Percentiles rank a stretch among this genome's conserved stretches.
These are phyloP conservation scores for Russula virescens DNA, from an alignment of 768 basidiomycete species.

Conservation along the genomic window DNA sequence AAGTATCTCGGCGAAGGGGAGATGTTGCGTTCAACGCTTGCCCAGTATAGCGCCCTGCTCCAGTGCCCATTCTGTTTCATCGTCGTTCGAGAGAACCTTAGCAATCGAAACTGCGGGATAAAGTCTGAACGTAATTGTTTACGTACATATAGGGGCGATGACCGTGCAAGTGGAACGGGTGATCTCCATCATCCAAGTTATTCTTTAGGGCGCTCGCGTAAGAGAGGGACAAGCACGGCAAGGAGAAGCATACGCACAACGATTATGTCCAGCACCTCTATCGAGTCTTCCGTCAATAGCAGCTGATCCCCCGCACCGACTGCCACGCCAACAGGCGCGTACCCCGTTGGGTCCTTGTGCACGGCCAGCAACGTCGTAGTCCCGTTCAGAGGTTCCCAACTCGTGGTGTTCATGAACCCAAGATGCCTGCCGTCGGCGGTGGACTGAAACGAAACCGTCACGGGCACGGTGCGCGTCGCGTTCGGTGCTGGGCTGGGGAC, in stretches of 20 bases:
- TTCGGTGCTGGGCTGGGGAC: conserved; percentile 1
- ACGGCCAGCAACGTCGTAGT: conserved; percentile 14
- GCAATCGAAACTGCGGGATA: not conserved
- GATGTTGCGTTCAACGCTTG: conserved; percentile 14
- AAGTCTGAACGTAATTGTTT: not conserved
- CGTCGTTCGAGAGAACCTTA: not conserved
- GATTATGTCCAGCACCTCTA: conserved; percentile 18
- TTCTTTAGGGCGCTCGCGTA: not conserved
- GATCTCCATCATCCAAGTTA: conserved; percentile 22
- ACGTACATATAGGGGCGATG: conserved; percentile 20
- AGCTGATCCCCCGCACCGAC: conserved; percentile 11
- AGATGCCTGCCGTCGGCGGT: conserved; percentile 14
- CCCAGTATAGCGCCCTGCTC: conserved; percentile 16
- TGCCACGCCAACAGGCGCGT: not conserved
- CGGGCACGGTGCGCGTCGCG: conserved; percentile 3
- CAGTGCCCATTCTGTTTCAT: conserved; percentile 15
- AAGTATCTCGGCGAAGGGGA: conserved; percentile 19
- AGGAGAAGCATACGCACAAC: not conserved
- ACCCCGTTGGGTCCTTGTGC: conserved; percentile 1
- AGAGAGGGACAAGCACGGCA: not conserved
- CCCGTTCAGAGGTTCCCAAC: conserved; percentile 18
- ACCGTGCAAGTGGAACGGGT: conserved; percentile 21
- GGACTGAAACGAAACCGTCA: conserved; percentile 11
- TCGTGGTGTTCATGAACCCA: conserved; percentile 21
- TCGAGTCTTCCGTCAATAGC: conserved; percentile 16